phyloP scores from a whole-genome alignment of 345 rosid species.

The Trapa bicornis region DNA sequence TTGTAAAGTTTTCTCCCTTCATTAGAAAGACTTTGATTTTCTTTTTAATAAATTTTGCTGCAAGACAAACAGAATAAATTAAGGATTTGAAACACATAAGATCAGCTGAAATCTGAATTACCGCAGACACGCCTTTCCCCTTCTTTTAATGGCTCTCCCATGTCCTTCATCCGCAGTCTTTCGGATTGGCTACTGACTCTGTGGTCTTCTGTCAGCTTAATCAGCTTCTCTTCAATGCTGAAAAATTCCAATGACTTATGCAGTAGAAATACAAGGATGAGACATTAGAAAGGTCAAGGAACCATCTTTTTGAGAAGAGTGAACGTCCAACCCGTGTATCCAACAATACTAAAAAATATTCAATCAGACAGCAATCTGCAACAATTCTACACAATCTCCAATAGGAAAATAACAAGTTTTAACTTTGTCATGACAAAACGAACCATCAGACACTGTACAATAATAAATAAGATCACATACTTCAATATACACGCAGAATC shows the following conservation, averaged over 20 bases:
- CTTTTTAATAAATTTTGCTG: not conserved
- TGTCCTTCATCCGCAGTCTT: conserved; percentile 47
- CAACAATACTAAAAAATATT: not conserved
- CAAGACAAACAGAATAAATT: not conserved
- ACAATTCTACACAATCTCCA: not conserved
- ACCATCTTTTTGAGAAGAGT: not conserved
- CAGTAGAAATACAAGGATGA: conserved; percentile 6
- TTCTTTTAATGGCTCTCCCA: conserved; percentile 65
- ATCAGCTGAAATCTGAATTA: conserved; percentile 12
- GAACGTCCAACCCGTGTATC: not conserved
- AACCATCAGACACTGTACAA: conserved; percentile 6
- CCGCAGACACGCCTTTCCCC: conserved; percentile 73
- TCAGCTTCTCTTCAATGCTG: conserved; percentile 65
- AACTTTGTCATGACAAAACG: not conserved
- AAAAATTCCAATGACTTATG: conserved; percentile 17
- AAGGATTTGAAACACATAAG: not conserved
- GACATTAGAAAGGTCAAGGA: not conserved
- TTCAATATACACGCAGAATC: conserved; percentile 79
- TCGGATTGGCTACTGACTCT: conserved; percentile 59
- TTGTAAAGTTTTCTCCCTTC: no score
- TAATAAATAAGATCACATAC: conserved; percentile 32
- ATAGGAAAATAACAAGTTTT: not conserved
- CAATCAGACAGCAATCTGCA: not conserved
- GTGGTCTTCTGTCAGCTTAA: conserved; percentile 91
- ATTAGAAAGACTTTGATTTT: no score